phyloP scores from a whole-genome alignment of 2,329 filamentous ascomycete genomes.

The Cladosporium sp. region DNA sequence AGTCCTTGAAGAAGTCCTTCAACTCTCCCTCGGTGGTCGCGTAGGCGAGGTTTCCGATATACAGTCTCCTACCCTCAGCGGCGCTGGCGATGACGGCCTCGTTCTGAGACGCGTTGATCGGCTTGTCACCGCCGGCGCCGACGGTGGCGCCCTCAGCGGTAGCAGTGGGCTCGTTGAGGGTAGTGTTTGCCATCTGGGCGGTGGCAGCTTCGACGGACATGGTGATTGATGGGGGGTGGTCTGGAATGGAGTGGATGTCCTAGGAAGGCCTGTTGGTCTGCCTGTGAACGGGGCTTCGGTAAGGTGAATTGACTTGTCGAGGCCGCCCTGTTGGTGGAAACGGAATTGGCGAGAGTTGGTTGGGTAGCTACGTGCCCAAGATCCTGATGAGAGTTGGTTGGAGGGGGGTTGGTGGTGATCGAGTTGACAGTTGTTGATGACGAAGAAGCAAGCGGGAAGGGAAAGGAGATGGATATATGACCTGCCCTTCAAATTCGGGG shows the following conservation, averaged over 20 bases:
- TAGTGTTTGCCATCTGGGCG: conserved; percentile 63
- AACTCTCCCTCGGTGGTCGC: conserved; percentile 99
- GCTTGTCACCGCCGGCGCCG: conserved; percentile 53
- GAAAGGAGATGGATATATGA: conserved; percentile 15
- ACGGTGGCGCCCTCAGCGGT: conserved; percentile 53
- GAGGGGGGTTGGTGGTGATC: conserved; percentile 18
- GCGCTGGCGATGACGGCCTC: conserved; percentile 95
- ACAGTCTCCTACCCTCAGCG: conserved; percentile 97
- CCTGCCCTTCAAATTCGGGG: conserved; percentile 12
- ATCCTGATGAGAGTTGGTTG: conserved; percentile 22
- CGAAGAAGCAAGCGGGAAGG: conserved; percentile 15
- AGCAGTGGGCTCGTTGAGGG: conserved; percentile 54
- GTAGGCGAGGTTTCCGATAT: conserved; percentile 99
- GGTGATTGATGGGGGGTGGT: conserved; percentile 51
- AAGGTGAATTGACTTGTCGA: conserved; percentile 11
- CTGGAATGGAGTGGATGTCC: conserved; percentile 34
- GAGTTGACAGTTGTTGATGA: conserved; percentile 23
- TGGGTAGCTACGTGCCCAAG: conserved; percentile 48
- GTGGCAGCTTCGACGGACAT: conserved; percentile 93
- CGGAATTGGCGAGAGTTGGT: conserved; percentile 47
- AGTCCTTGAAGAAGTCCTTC: conserved; percentile 99
- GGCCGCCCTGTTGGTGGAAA: conserved; percentile 36
- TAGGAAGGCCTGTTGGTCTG: conserved; percentile 36
- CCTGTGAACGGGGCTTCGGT: conserved; percentile 24
- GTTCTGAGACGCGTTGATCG: conserved; percentile 69